These are phyloP conservation scores for Capsella bursapastoris DNA, from an alignment of 345 rosid genomes.

Conservation along the genomic window DNA sequence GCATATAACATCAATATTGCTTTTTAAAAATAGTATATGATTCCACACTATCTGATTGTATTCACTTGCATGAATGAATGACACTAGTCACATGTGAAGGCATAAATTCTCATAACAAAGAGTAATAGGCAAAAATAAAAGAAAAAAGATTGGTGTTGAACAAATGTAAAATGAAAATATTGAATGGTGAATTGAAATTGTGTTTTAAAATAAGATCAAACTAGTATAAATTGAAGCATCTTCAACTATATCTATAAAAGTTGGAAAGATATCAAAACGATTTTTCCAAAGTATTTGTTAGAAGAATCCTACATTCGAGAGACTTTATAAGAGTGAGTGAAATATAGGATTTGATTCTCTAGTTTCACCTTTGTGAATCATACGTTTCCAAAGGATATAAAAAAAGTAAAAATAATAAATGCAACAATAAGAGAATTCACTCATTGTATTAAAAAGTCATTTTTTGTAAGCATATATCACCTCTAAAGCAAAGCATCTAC, in stretches of 20 bases:
- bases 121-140: background rate
- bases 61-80: conserved; percentile 12
- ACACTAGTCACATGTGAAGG: conserved; percentile 20
- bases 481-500: conserved; percentile 19
- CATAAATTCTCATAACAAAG: background rate
- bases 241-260: conserved; percentile 5
- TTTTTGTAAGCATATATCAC: conserved; percentile 36
- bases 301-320: background rate
- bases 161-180: background rate
- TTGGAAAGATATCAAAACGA: background rate
- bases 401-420: background rate
- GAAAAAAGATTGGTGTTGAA: background rate
- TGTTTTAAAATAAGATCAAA: background rate
- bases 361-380: conserved; percentile 40
- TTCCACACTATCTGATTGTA: conserved; percentile 14
- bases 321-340: conserved; percentile 24
- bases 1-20: background rate
- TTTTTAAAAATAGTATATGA: conserved; percentile 14
- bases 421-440: conserved; percentile 21
- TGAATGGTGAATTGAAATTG: background rate
- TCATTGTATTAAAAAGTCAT: conserved; percentile 25
- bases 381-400: conserved; percentile 24
- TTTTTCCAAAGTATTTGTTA: background rate
- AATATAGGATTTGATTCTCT: conserved; percentile 31
- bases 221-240: background rate